Evolutionary conservation across 1,284 basidiomycete genomes (phyloP), one percentile per base, ranked within the genome.

Genomic region (Entoloma clypeatum): DNA sequence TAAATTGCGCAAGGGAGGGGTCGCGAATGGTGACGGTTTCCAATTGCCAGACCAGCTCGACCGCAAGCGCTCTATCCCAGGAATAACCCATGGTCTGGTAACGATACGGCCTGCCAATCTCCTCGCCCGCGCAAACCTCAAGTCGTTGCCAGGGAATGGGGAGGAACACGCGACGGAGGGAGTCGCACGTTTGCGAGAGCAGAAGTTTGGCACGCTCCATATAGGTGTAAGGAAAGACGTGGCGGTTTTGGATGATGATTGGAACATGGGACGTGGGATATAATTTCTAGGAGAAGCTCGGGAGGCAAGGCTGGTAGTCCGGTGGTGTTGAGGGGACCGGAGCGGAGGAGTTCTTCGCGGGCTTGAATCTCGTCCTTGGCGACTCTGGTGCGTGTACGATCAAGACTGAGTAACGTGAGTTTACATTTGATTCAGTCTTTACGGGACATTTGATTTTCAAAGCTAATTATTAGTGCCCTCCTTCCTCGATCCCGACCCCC

Each of bases 231-330:
- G 28, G 9, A 23, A 21, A 22, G 10, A 45, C 17, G 4, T 30
- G n/a, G n/a, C n/a, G n/a, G n/a, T n/a, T n/a, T n/a, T n/a, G n/a
- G n/a, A n/a, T n/a, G n/a, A n/a, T n/a, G n/a, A n/a, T n/a, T n/a
- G n/a, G n/a, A 10, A 9, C 2, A 6, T 10, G 41, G 44, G 23
- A 45, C n/a, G 27, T 47, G 24, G 10, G 43, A 43, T 3, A 44
- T 5, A 9, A 48, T 50, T 14, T 48, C 48, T 8, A 43, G 11
- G 7, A 52, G 38, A 5, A 52, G 37, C 28, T 52, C 50, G 16
- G 41, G 13, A 3, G 50, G 48, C 2, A 50, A 16, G 4, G 36
- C 39, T 16, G 40, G 37, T 16, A 52, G 25, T 7, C 45, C 48
- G 18, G 9, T 36, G 9, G 40, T 43, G 24, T 51, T 51, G n/a